Evolutionary conservation across 1,139 yeast species (phyloP).

Genomic region (Nadsonia starkeyi-henricii): DNA sequence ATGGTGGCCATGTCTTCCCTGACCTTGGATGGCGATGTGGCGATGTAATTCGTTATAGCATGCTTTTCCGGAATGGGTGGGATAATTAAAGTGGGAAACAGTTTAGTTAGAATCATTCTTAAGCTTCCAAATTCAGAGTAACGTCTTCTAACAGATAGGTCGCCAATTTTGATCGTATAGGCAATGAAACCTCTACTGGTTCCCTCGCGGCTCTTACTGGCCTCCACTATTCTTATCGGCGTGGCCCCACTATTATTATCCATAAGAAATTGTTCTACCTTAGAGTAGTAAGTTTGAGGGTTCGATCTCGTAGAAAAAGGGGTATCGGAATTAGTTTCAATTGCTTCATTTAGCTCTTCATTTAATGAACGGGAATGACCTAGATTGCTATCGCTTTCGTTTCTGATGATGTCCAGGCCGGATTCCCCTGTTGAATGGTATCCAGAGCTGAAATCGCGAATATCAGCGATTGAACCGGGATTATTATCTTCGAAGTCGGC

Average conservation of each 20-base stretch:
- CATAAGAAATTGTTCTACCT: slow-evolving; percentile 25
- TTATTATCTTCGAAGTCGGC: slow-evolving; percentile 32
- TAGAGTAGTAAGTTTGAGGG: slow-evolving; percentile 18
- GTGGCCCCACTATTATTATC: slow-evolving; percentile 24
- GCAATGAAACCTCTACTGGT: slow-evolving; percentile 60
- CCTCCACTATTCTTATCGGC: slow-evolving; percentile 48
- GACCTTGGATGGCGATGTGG: slow-evolving; percentile 42
- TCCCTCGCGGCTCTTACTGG: slow-evolving; percentile 68
- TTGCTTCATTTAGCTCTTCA: slow-evolving; percentile 7
- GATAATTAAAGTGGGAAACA: slow-evolving; percentile 69
- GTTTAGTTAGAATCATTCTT: slow-evolving; percentile 49
- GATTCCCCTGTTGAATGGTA: slow-evolving; percentile 4
- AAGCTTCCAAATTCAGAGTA: slow-evolving; percentile 87
- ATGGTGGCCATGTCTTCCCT: slow-evolving; percentile 38
- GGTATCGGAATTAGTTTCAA: slow-evolving; percentile 5
- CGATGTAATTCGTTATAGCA: slow-evolving; percentile 33
- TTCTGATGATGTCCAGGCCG: not conserved
- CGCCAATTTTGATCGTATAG: slow-evolving; percentile 56
- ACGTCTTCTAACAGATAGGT: slow-evolving; percentile 56
- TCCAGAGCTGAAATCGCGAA: slow-evolving; percentile 8
- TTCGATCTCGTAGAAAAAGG: not conserved
- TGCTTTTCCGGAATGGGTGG: slow-evolving; percentile 97
- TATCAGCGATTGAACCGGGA: slow-evolving; percentile 28
- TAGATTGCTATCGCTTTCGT: not conserved
- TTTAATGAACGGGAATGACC: slow-evolving; percentile 4